Conservation (phyloP, 768 basidiomycete genomes). For the Leccinum incarnatum region DNA sequence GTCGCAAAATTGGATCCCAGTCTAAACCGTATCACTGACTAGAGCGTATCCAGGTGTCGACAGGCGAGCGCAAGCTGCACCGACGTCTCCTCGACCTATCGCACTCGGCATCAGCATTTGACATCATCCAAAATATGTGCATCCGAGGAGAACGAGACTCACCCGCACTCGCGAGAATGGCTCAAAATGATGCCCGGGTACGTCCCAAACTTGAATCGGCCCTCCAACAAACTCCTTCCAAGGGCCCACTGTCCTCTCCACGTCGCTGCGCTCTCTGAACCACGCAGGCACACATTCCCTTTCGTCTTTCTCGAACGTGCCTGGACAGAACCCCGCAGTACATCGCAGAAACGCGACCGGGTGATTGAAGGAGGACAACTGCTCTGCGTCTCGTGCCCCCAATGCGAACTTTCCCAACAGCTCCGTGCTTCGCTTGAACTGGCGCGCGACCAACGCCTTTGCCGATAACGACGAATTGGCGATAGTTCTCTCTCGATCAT, state of each 20-base stretch:
- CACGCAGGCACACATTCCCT: slow-evolving; percentile 41
- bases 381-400: slow-evolving; percentile 10
- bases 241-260: slow-evolving; percentile 30
- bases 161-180: slow-evolving; percentile 54
- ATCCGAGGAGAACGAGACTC: slow-evolving; percentile 18
- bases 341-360: slow-evolving; percentile 55
- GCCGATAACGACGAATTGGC: slow-evolving; percentile 30
- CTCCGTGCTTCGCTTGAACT: slow-evolving; percentile 48
- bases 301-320: slow-evolving; percentile 21
- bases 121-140: background rate
- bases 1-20: too few relatives aligned
- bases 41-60: slow-evolving; percentile 7
- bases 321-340: slow-evolving; percentile 40
- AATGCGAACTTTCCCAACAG: slow-evolving; percentile 44
- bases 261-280: slow-evolving; percentile 47
- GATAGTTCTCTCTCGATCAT: background rate
- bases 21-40: background rate
- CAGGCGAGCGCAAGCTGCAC: slow-evolving; percentile 23
- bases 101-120: background rate
- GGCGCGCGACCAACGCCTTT: slow-evolving; percentile 37
- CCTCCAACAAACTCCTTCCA: slow-evolving; percentile 48
- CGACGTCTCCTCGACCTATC: slow-evolving; percentile 25
- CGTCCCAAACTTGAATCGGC: slow-evolving; percentile 44
- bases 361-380: background rate
- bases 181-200: slow-evolving; percentile 67